Conservation (phyloP, 352 stramenopile genomes). For the Globisporangium rhizosaccharum region DNA sequence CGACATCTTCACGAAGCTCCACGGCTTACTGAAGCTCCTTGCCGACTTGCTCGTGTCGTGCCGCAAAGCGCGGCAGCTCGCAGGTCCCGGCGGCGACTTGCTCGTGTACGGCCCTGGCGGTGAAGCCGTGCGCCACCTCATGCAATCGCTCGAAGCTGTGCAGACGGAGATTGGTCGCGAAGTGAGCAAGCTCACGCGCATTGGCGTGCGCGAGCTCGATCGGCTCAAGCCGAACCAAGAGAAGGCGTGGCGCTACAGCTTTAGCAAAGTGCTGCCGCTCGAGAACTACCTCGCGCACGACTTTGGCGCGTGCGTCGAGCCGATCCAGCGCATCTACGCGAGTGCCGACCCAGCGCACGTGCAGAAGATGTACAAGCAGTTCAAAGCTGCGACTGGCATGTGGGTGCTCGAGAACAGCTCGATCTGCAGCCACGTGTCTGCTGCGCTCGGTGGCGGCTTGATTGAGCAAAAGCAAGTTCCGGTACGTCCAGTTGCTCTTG, state of each 20-base stretch:
- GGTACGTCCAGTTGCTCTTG: slow-evolving; percentile 9
- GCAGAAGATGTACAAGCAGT: slow-evolving; percentile 86
- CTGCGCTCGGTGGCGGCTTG: slow-evolving; percentile 57
- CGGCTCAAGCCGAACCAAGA: slow-evolving; percentile 84
- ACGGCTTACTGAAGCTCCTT: slow-evolving; percentile 74
- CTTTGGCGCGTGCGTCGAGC: slow-evolving; percentile 78
- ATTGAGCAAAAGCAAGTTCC: slow-evolving; percentile 42
- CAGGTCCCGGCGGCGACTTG: slow-evolving; percentile 73
- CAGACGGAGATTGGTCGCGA: slow-evolving; percentile 72
- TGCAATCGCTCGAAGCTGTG: slow-evolving; percentile 79
- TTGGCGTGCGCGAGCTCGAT: slow-evolving; percentile 78
- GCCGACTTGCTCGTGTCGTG: slow-evolving; percentile 81
- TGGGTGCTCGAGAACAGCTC: slow-evolving; percentile 84
- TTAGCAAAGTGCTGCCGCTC: slow-evolving; percentile 77
- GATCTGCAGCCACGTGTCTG: slow-evolving; percentile 73
- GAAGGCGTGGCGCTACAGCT: slow-evolving; percentile 80
- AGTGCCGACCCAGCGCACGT: slow-evolving; percentile 76
- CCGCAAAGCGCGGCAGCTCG: slow-evolving; percentile 74
- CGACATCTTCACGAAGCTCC: slow-evolving; percentile 69
- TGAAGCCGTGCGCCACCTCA: slow-evolving; percentile 74
- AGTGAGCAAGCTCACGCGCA: slow-evolving; percentile 71
- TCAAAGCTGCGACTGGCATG: slow-evolving; percentile 74
- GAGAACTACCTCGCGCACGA: slow-evolving; percentile 82
- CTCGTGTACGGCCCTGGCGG: slow-evolving; percentile 81
- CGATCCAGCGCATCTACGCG: slow-evolving; percentile 84